Base-by-base conservation (phyloP, 306 rosid genomes). In the Nissolia schottii region DNA sequence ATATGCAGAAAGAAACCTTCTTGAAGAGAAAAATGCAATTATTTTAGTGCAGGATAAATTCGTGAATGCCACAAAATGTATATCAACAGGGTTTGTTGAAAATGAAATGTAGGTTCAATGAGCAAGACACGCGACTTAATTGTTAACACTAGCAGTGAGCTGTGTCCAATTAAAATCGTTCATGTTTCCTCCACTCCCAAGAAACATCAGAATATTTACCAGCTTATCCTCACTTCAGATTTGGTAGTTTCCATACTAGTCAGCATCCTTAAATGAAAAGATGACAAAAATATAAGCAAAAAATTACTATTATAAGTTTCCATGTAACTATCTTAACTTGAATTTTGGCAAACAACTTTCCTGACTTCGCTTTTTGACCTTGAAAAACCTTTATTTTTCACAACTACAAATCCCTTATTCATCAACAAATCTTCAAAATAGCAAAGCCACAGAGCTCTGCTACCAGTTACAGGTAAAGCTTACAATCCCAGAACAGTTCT, bases 21-120 rank as follows among this genome's bases (percentile, higher is more conserved):
- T 35, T 31, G n/a, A n/a, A n/a, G n/a, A n/a, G n/a, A n/a, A 81
- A 70, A 77, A 67, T 5, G 15, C 34, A 68, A 48, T 35, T n/a
- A 11, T 27, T 75, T 40, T 19, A 50, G 32, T 22, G 79, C 14
- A 49, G 51, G 28, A 16, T 49, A 61, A 57, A 55, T 46, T 77
- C 66, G 62, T 64, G 57, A 74, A 68, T 73, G 70, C 50, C 56
- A 37, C 8, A 29, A 68, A 63, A 18, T 29, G 24, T 24, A 50
- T 40, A 76, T 28, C n/a, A 69, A 60, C 57, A 24, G 40, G 58
- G 41, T 20, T 51, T 60, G 40, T 29, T 35, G 41, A 35, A 35
- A 35, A 35, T 35, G 41, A 35, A 35, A 35, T 35, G 41, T 4
- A 35, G 41, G 43, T 56, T 56, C 23, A 32, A 71, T 13, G 34